These are phyloP conservation scores for Cutaneotrichosporon mucoides DNA, from an alignment of 1,284 basidiomycete species.

Conservation along the genomic window DNA sequence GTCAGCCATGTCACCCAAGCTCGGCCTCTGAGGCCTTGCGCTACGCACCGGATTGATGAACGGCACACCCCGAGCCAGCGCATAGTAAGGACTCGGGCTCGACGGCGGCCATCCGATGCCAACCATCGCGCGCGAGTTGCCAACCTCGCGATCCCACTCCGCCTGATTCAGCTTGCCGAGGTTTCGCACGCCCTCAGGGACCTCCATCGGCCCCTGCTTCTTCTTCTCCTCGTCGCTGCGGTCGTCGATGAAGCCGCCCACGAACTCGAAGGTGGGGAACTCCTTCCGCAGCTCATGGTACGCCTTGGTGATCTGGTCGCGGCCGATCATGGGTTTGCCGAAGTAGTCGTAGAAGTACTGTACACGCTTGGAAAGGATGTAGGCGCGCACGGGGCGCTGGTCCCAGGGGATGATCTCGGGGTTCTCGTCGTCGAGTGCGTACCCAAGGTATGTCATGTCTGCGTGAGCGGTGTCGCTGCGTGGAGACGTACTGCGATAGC, in stretches of 20 bases:
- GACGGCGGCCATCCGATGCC: slow-evolving; percentile 23
- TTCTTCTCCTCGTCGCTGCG: slow-evolving; percentile 2
- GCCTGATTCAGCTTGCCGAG: slow-evolving; percentile 16
- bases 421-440: slow-evolving; percentile 10
- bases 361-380: slow-evolving; percentile 23
- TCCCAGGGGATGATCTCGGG: slow-evolving; percentile 1
- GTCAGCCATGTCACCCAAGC: too few species aligned
- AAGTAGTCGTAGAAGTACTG: slow-evolving; percentile 20
- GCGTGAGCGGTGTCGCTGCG: too few species aligned
- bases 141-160: slow-evolving; percentile 11
- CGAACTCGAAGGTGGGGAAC: slow-evolving; percentile 29
- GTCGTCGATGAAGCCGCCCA: slow-evolving; percentile 19
- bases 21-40: too few species aligned
- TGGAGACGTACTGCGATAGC: background rate
- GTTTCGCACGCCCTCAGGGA: slow-evolving; percentile 20
- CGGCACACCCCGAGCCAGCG: slow-evolving; percentile 5
- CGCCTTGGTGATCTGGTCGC: slow-evolving; percentile 8
- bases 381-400: slow-evolving; percentile 20
- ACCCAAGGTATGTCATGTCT: slow-evolving; percentile 8
- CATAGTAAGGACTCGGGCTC: slow-evolving; percentile 22
- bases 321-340: slow-evolving; percentile 12
- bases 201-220: slow-evolving; percentile 3
- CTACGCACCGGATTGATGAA: slow-evolving; percentile 3
- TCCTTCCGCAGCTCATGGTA: slow-evolving; percentile 20
- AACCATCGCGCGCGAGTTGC: slow-evolving; percentile 18